Evolutionary conservation across 176 grass and related monocot species (phyloP), one percentile per base, ranked within the genome.

Genomic region (Lolium multiflorum): DNA sequence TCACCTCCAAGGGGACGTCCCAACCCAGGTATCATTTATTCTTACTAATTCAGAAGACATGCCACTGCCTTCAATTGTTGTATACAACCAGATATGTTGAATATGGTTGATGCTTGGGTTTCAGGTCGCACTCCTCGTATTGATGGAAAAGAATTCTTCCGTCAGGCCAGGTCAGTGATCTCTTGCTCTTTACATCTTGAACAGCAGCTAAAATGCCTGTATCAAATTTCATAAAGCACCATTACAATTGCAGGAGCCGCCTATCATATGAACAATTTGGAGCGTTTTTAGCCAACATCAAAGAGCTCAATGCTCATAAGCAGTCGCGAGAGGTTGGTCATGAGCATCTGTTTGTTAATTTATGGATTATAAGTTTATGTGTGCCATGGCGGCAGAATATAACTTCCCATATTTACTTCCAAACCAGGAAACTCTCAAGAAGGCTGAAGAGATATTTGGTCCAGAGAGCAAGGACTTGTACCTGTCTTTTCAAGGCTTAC

Each of bases 261-360:
- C 85, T 99, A 67, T 99, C 94, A n/a, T 99, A 97, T 0, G 97
- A 99, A 87, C 97, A 99, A 79, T 99, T 99, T 93, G 97, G 94
- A 85, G 89, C 94, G 17, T 99, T 99, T 71, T 89, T 99, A 81
- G 89, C 94, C n/a, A 99, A 93, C 76, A 99, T 99, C 70, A 99
- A 99, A 80, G 97, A 97, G 73, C 90, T 99, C 47, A 99, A 99
- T 90, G 91, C 92, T 46, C 94, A 92, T 46, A 97, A 89, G 85
- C 97, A 94, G 78, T 94, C 94, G 71, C 91, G 94, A 44, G 97
- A 99, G 90, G 94, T 99, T 81, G 38, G 80, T 76, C 15, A 15
- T n/a, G 4, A 67, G 20, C 5, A 18, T 48, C 38, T 51, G 58
- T 74, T 17, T 75, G 26, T 65, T 78, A 4, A 4, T 87, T 64